Conservation (phyloP, 2,329 filamentous ascomycete species). For the Fusarium burgessii region DNA sequence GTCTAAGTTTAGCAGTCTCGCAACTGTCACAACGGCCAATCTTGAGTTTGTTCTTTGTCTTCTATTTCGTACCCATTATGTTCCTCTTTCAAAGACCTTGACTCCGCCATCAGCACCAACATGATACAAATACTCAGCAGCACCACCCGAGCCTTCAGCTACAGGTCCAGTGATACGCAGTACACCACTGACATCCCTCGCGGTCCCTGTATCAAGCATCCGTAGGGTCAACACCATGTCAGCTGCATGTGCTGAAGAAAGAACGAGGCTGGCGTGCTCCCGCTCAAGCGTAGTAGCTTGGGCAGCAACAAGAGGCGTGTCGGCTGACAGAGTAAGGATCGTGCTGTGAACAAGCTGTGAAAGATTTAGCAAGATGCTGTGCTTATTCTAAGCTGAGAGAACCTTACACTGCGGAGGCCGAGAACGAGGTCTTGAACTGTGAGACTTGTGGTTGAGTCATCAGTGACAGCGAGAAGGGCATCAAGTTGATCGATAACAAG, state of each 20-base stretch:
- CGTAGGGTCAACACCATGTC: constrained; percentile 77
- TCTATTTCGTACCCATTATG: constrained; percentile 35
- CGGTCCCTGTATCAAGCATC: constrained; percentile 86
- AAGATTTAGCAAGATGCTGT: background rate
- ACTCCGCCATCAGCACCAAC: constrained; percentile 83
- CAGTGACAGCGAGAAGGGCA: constrained; percentile 70
- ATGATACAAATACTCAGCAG: constrained; percentile 84
- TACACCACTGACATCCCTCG: constrained; percentile 90
- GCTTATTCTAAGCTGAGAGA: background rate
- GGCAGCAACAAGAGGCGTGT: constrained; percentile 74
- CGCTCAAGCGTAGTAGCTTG: constrained; percentile 75
- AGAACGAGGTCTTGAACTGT: constrained; percentile 69
- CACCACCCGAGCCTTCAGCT: constrained; percentile 54
- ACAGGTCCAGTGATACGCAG: constrained; percentile 73
- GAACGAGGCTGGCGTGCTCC: constrained; percentile 76
- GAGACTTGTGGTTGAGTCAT: constrained; percentile 57
- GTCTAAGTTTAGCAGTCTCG: background rate
- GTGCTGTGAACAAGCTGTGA: constrained; percentile 71
- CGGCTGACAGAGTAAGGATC: constrained; percentile 77
- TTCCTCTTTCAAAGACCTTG: constrained; percentile 85
- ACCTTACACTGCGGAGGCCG: constrained; percentile 71
- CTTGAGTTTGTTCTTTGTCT: background rate
- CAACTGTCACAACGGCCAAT: background rate
- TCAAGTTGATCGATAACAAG: constrained; percentile 76
- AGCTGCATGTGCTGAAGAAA: constrained; percentile 81